Conservation (phyloP, 495 filamentous ascomycete species). For the Trichoderma parareesei region DNA sequence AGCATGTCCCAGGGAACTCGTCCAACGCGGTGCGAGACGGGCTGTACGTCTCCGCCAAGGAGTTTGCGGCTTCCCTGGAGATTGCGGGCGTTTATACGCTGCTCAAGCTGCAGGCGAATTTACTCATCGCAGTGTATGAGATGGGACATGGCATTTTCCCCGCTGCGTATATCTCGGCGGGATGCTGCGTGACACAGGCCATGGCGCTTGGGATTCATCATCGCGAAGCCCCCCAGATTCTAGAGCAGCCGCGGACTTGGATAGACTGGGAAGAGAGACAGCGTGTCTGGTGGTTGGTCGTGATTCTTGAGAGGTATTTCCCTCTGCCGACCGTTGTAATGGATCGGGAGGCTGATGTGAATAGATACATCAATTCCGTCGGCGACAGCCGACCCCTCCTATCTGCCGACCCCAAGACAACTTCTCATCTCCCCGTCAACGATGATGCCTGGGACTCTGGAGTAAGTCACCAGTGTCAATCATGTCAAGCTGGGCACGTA, state of each 20-base stretch:
- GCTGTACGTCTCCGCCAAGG: constrained; percentile 38
- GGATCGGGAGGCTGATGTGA: background rate
- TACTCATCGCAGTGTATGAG: constrained; percentile 42
- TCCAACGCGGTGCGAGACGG: constrained; percentile 14
- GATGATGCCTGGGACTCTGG: constrained; percentile 6
- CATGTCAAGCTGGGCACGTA: background rate
- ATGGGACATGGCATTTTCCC: constrained; percentile 42
- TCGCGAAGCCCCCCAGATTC: background rate
- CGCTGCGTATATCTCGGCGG: constrained; percentile 38
- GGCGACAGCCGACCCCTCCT: background rate
- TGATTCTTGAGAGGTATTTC: background rate
- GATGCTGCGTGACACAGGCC: constrained; percentile 20
- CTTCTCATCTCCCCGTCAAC: background rate
- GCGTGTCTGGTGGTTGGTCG: background rate
- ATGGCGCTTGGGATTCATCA: background rate
- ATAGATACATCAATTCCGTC: background rate
- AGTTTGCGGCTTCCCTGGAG: constrained; percentile 32
- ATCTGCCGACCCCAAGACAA: background rate
- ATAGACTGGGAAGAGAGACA: constrained; percentile 9
- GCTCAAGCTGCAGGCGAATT: constrained; percentile 33
- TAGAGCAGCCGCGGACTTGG: background rate
- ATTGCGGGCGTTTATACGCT: constrained; percentile 32
- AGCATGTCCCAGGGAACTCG: constrained; percentile 16
- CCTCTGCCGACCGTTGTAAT: background rate
- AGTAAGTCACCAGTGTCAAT: background rate